Evolutionary conservation across 176 grass and related monocot species (phyloP).

Genomic region (Zoysia pacifica): DNA sequence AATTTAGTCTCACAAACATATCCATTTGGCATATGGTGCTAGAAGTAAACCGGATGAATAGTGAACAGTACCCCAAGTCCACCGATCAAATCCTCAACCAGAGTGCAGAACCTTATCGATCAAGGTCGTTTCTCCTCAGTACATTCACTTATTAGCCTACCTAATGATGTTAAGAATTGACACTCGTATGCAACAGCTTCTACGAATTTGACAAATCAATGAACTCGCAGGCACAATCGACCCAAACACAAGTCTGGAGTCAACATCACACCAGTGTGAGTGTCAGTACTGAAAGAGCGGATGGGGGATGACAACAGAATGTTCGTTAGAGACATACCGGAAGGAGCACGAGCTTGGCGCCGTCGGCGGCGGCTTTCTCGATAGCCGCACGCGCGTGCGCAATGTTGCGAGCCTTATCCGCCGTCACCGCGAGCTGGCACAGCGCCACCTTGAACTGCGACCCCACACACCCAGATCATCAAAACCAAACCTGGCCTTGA

Average conservation of each 20-base stretch:
- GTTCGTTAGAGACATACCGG: conserved; percentile 47
- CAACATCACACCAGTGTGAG: neutral
- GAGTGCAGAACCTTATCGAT: neutral
- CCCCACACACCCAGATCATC: neutral
- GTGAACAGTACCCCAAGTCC: neutral
- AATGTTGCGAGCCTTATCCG: conserved; percentile 88
- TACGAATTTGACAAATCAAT: neutral
- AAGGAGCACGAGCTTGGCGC: conserved; percentile 90
- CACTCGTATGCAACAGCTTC: neutral
- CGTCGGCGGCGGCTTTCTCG: conserved; percentile 64
- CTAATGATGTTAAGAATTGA: neutral
- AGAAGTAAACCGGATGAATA: neutral
- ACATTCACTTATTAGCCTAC: neutral
- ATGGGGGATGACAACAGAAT: neutral
- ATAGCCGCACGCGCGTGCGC: conserved; percentile 72
- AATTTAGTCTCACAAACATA: no score
- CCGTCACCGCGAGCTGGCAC: conserved; percentile 82
- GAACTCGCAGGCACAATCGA: neutral
- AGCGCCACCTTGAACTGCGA: conserved; percentile 90
- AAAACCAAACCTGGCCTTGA: neutral
- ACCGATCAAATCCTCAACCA: neutral
- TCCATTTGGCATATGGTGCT: neutral
- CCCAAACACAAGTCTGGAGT: neutral
- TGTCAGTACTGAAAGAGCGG: neutral
- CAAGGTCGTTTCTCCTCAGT: neutral